Base-by-base conservation (phyloP, 1,284 basidiomycete species). In the Melampsora abietis-canadensis region DNA sequence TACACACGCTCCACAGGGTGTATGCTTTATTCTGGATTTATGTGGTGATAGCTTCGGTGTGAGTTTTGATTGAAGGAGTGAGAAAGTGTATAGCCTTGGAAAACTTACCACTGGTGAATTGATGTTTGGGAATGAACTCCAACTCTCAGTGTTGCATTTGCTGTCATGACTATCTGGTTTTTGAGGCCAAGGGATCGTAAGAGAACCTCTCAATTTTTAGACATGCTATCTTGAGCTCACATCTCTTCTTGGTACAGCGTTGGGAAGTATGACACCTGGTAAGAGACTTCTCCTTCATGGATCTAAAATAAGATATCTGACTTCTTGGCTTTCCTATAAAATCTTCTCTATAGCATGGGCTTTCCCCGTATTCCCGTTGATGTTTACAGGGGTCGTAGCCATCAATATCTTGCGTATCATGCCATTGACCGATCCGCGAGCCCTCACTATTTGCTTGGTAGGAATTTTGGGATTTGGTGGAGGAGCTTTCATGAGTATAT, bases 141-240 rank as follows among this genome's bases (percentile, higher is more conserved):
- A 47, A 27, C 51, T 40, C 54, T 31, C 21, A 69, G 68, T 27
- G 68, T 69, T 47, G 54, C 68, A 44, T 60, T 60, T 19, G 46
- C 68, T 17, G 68, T 69, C 14, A 30, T 69, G 17, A 69, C 59
- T 40, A 69, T 69, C 27, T 69, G 68, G 68, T 69, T 69, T 69
- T 69, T 59, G 31, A 60, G 57, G 24, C 68, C 68, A 27, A 69
- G 68, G 48, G 61, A 69, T 69, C 68, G 68, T 69, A 6, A 69
- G 68, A 60, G 21, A 34, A 19, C 17, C 17, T 27, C 30, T 54
- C 1, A 12, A 24, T 67, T 34, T 24, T 10, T 21, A 17, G n/a
- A 14, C 5, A 8, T 21, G 15, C 19, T 14, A n/a, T 27, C 12
- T 40, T 66, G 17, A 37, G 37, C 61, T 47, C 37, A 31, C 24